These are phyloP conservation scores for Alternaria conjuncta DNA, from an alignment of 2,329 filamentous ascomycete species.

Conservation along the genomic window DNA sequence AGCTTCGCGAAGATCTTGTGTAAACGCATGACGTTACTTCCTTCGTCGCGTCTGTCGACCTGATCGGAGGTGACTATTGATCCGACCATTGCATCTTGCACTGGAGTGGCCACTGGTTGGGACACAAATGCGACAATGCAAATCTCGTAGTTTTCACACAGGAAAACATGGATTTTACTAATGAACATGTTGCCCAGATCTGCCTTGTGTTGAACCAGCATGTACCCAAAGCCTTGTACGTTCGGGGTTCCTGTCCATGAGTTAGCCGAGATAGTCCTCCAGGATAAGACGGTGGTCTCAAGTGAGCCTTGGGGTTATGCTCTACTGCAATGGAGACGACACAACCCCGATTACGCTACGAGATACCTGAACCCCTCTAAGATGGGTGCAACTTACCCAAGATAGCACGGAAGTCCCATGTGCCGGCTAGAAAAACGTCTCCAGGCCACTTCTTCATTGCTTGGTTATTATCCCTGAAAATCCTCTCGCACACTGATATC, in stretches of 20 bases:
- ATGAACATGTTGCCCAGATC: conserved; percentile 25
- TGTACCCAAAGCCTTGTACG: conserved; percentile 24
- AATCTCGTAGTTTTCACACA: conserved; percentile 8
- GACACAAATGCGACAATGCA: conserved; percentile 21
- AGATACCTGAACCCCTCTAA: background rate
- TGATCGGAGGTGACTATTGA: background rate
- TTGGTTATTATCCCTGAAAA: conserved; percentile 12
- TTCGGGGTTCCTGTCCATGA: conserved; percentile 20
- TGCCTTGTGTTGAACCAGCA: conserved; percentile 28
- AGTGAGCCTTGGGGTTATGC: background rate
- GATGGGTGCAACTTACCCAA: conserved; percentile 13
- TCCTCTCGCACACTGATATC: conserved; percentile 12
- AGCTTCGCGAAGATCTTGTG: conserved; percentile 7
- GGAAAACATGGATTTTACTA: conserved; percentile 21
- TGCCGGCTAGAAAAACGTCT: conserved; percentile 17
- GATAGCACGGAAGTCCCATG: conserved; percentile 20
- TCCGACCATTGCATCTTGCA: background rate
- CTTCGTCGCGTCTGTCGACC: background rate
- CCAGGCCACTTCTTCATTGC: conserved; percentile 21
- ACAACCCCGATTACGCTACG: background rate
- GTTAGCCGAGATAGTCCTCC: background rate
- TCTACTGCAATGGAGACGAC: background rate
- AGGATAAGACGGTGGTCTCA: background rate
- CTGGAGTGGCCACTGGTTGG: conserved; percentile 5
- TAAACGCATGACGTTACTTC: background rate